These are phyloP conservation scores for Hibiscus mutabilis DNA, from an alignment of 345 rosid genomes.

Conservation along the genomic window DNA sequence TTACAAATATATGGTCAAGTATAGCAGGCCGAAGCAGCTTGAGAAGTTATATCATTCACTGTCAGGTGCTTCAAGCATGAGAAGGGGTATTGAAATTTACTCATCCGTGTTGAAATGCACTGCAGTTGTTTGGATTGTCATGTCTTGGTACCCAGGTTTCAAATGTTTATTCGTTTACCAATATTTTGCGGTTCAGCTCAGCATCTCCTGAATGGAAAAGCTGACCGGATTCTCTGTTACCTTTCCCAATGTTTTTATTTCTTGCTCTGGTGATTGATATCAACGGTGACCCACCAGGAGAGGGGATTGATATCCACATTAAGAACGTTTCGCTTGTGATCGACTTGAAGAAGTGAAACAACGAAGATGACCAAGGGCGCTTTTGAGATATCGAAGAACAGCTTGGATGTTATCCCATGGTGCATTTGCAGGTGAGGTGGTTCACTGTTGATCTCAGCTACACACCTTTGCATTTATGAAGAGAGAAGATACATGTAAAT, in stretches of 20 bases:
- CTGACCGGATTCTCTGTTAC: neutral
- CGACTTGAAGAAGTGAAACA: constrained; percentile 4
- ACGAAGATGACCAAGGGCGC: neutral
- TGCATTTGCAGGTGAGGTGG: constrained; percentile 17
- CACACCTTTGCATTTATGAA: constrained; percentile 19
- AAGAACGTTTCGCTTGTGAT: neutral
- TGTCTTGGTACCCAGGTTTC: neutral
- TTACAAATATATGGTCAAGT: constrained; percentile 80
- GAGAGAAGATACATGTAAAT: constrained; percentile 33
- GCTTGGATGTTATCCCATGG: constrained; percentile 5
- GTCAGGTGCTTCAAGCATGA: constrained; percentile 95
- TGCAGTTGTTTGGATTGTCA: constrained; percentile 11
- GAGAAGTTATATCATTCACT: constrained; percentile 85
- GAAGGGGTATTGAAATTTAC: constrained; percentile 13
- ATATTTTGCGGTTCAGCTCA: constrained; percentile 18
- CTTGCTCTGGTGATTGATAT: constrained; percentile 15
- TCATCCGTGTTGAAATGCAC: constrained; percentile 9
- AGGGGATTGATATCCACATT: neutral
- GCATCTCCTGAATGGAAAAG: constrained; percentile 15
- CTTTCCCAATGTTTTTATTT: constrained; percentile 13
- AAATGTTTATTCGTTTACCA: constrained; percentile 14
- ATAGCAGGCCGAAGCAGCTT: constrained; percentile 85
- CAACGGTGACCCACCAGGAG: constrained; percentile 4
- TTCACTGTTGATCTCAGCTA: constrained; percentile 13
- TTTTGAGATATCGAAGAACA: neutral